phyloP scores from a whole-genome alignment of 73 alveolate genomes.

The Paramecium caudatum region DNA sequence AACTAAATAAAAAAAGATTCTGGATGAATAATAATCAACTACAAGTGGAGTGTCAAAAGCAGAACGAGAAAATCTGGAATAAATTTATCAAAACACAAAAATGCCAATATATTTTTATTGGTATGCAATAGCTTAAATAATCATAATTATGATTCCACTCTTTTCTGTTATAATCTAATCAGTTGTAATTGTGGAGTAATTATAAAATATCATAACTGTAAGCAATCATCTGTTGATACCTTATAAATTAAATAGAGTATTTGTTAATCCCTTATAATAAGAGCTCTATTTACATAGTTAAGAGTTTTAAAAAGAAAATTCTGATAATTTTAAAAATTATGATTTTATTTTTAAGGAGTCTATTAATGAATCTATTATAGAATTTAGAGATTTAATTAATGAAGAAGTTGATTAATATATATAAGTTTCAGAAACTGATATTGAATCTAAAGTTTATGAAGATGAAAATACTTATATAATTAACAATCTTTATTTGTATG shows the following conservation, averaged over 20 bases:
- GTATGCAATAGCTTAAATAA: background rate
- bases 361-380: background rate
- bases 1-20: background rate
- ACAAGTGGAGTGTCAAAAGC: constrained; percentile 31
- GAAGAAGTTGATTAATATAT: constrained; percentile 1
- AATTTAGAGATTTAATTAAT: background rate
- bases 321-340: background rate
- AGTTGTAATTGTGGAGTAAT: background rate
- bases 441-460: background rate
- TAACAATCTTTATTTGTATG: background rate
- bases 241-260: constrained; percentile 19
- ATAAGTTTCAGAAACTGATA: background rate
- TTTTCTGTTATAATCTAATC: background rate
- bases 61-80: constrained; percentile 48
- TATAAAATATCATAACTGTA: background rate
- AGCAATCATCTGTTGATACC: constrained; percentile 6
- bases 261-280: background rate
- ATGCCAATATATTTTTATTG: background rate
- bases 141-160: background rate
- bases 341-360: background rate
- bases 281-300: background rate
- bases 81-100: background rate
- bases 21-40: constrained; percentile 51
- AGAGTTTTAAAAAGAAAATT: background rate
- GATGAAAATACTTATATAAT: background rate